Evolutionary conservation across 2,329 filamentous ascomycete species (phyloP).

Genomic region (Talaromyces albobiverticillius): DNA sequence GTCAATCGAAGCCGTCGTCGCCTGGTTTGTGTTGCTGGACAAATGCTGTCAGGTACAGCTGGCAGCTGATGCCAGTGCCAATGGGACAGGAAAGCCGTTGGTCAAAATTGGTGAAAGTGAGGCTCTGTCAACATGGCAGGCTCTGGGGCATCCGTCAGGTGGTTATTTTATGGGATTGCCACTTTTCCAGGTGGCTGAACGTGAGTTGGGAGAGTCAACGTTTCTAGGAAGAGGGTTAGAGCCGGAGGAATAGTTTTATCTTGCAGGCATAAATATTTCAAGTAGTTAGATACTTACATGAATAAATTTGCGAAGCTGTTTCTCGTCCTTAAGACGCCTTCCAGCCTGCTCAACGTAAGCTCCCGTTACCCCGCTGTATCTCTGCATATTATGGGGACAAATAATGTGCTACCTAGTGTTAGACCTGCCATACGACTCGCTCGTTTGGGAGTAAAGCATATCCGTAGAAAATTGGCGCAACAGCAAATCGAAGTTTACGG

Average conservation of each 20-base stretch:
- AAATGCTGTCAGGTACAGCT: slow-evolving; percentile 55
- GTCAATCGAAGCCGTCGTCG: slow-evolving; percentile 51
- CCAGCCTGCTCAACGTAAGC: too few species aligned
- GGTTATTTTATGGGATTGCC: slow-evolving; percentile 72
- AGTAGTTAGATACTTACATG: too few species aligned
- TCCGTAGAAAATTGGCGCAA: too few species aligned
- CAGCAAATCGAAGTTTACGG: too few species aligned
- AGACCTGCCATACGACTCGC: too few species aligned
- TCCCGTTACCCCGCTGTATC: too few species aligned
- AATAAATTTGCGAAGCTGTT: too few species aligned
- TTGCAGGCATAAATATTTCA: too few species aligned
- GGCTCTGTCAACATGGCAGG: slow-evolving; percentile 66
- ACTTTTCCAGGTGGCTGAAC: slow-evolving; percentile 58
- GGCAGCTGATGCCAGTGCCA: slow-evolving; percentile 51
- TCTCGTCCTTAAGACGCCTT: background rate
- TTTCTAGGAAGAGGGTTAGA: background rate
- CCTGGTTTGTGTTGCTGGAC: slow-evolving; percentile 54
- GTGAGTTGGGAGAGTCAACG: background rate
- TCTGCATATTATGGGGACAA: too few species aligned
- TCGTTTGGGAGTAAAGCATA: too few species aligned
- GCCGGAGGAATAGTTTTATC: background rate
- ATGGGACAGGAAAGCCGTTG: slow-evolving; percentile 60
- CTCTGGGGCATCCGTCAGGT: slow-evolving; percentile 58
- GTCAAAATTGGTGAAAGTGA: slow-evolving; percentile 68
- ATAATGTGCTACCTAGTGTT: too few species aligned